Percentiles rank a stretch among this genome's conserved stretches.
Conservation (phyloP, 305 asterid genomes). For the Fraxinus floribunda region DNA sequence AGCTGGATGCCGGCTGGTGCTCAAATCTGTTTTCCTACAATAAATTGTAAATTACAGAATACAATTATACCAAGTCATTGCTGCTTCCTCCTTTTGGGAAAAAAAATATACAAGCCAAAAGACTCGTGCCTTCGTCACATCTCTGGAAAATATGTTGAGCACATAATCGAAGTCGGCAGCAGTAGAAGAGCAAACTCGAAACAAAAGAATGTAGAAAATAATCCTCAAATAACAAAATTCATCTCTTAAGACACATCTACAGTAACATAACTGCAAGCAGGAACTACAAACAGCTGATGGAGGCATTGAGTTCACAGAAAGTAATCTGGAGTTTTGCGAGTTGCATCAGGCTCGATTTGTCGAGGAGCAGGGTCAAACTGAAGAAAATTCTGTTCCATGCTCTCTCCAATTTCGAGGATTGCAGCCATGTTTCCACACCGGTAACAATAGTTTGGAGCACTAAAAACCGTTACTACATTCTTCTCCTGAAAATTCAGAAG, state of each 20-base stretch:
- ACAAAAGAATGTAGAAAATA: constrained; percentile 51
- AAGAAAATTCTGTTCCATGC: constrained; percentile 43
- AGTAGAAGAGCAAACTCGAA: constrained; percentile 47
- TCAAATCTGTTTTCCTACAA: constrained; percentile 12
- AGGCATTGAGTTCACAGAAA: constrained; percentile 59
- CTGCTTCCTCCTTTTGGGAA: constrained; percentile 34
- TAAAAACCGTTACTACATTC: constrained; percentile 40
- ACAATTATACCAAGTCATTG: constrained; percentile 34
- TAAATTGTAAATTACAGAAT: constrained; percentile 26
- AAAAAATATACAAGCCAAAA: constrained; percentile 51
- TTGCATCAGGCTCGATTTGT: constrained; percentile 93
- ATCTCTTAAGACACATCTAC: constrained; percentile 63
- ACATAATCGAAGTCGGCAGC: constrained; percentile 46
- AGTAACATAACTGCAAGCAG: constrained; percentile 37
- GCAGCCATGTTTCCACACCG: constrained; percentile 48
- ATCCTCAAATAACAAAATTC: constrained; percentile 61
- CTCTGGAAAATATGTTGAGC: constrained; percentile 47
- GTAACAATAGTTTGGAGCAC: constrained; percentile 40
- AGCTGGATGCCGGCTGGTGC: background rate
- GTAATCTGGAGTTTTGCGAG: constrained; percentile 94
- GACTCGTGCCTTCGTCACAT: constrained; percentile 37
- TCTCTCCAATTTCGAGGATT: constrained; percentile 39
- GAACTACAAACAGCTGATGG: constrained; percentile 35
- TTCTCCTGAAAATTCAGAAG: constrained; percentile 27
- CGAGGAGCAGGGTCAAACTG: constrained; percentile 45